Base-by-base conservation (phyloP, 1,284 basidiomycete species). In the Ganoderma lingzhi region DNA sequence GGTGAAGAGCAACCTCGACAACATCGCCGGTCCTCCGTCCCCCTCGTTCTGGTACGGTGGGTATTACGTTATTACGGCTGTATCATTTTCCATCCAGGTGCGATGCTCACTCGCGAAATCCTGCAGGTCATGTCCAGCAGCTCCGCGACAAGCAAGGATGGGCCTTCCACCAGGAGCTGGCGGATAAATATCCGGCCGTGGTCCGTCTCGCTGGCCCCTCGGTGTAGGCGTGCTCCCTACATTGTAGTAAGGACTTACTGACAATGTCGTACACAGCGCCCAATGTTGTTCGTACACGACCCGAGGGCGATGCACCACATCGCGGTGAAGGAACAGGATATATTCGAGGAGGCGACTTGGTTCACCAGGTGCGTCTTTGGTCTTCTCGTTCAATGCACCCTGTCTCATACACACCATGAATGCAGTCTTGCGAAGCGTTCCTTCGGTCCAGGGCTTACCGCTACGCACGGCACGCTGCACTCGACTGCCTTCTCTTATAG, bases 291-390 rank as follows among this genome's bases (percentile, higher is more conserved):
- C 42, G 68, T 78, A 15, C 73, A 70, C 56, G 78, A 80, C 39
- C 76, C 79, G 2, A 66, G 60, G n/a, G 79, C 79, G 3, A 68
- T 80, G 61, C 75, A 78, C 41, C 73, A 73, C 61, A 77, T 82
- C 19, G 53, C 79, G 6, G 71, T 80, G 17, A 81, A 80, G 65
- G 80, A 82, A 42, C 76, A 77, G 55, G 68, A 78, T n/a, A 68
- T 74, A 30, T 81, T 77, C 64, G 76, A 79, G 45, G 77, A 80
- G 51, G 39, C 69, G 0, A 39, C 15, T 1, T 73, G 69, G 69
- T 70, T 70, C 48, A 65, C 59, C 19, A 65, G 64, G 71, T 73
- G 44, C 10, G 55, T 53, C 6, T 60, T 59, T 14, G 9, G 19
- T 45, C 59, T 17, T 35, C 15, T 32, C 19, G 37, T 30, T 37